Conservation (phyloP, 805 yeast species). For the Lipomyces orientalis region DNA sequence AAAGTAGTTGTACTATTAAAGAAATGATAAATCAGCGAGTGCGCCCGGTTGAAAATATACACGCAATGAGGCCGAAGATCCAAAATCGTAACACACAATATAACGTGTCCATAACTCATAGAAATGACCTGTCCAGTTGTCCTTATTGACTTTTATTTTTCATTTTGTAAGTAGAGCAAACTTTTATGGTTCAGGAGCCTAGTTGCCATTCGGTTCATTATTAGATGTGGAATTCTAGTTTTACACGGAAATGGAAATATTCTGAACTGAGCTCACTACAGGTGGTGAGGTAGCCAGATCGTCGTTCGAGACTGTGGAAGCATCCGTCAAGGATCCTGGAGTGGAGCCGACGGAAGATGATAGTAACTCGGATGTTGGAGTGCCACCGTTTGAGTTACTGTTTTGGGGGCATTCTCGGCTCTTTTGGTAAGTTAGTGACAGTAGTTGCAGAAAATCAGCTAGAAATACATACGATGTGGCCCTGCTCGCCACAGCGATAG, state of each 20-base stretch:
- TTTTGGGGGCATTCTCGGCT: slow-evolving; percentile 35
- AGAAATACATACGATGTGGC: slow-evolving; percentile 74
- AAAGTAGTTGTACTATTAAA: background rate
- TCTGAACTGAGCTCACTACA: slow-evolving; percentile 22
- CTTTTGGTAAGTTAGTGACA: slow-evolving; percentile 2
- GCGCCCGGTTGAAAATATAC: too few species aligned
- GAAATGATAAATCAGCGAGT: background rate
- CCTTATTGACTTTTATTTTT: background rate
- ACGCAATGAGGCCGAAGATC: background rate
- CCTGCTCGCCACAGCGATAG: slow-evolving; percentile 72
- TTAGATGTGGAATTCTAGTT: background rate
- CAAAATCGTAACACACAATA: background rate
- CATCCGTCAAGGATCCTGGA: slow-evolving; percentile 33
- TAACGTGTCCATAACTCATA: background rate
- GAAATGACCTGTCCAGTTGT: background rate
- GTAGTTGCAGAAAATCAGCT: background rate
- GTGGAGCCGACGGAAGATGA: slow-evolving; percentile 25
- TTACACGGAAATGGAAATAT: slow-evolving; percentile 1
- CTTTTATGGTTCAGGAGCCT: background rate
- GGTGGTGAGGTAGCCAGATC: slow-evolving; percentile 33
- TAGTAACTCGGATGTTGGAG: slow-evolving; percentile 20
- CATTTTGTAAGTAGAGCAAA: background rate
- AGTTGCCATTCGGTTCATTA: background rate
- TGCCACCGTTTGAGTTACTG: slow-evolving; percentile 19
- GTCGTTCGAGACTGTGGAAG: slow-evolving; percentile 31